A percentile compares a stretch with the other conserved stretches of the same genome.
Conservation (phyloP, 148 eudicot genomes). For the Simmondsia chinensis region DNA sequence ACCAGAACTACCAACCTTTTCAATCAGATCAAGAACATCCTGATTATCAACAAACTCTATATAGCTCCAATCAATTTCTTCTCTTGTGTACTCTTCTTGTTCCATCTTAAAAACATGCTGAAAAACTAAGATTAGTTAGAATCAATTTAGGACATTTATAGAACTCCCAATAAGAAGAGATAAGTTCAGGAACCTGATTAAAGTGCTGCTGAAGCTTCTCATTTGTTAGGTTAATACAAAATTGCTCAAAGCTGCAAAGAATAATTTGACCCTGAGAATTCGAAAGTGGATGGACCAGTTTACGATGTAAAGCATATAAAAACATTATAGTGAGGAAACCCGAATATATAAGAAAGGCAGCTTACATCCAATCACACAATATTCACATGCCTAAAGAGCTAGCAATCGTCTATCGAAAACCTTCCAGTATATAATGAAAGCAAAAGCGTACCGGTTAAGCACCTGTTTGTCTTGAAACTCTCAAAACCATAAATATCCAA, state of each 20-base stretch:
- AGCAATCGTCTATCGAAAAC: conserved; percentile 19
- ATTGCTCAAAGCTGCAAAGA: conserved; percentile 94
- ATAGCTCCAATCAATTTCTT: conserved; percentile 98
- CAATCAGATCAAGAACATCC: conserved; percentile 96
- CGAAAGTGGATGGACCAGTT: too few relatives aligned
- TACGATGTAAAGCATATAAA: too few relatives aligned
- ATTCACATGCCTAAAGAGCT: too few relatives aligned
- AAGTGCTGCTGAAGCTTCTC: conserved; percentile 99
- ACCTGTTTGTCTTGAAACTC: conserved; percentile 99
- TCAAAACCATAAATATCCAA: conserved; percentile 97
- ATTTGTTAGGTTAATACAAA: conserved; percentile 93
- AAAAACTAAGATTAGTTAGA: too few relatives aligned
- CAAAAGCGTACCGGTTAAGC: conserved; percentile 99
- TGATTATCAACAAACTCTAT: conserved; percentile 91
- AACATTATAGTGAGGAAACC: too few relatives aligned
- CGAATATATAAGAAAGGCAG: too few relatives aligned
- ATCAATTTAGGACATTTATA: too few relatives aligned
- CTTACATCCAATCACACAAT: too few relatives aligned
- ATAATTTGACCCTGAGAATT: conserved; percentile 7
- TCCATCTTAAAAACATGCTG: conserved; percentile 99
- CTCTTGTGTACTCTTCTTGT: conserved; percentile 97
- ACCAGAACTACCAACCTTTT: conserved; percentile 74
- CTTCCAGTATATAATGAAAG: conserved; percentile 30
- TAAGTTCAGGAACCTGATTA: conserved; percentile 65
- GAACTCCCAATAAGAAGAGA: too few relatives aligned